Evolutionary conservation across 1,284 basidiomycete genomes (phyloP).

Genomic region (Cutaneotrichosporon mucoides): DNA sequence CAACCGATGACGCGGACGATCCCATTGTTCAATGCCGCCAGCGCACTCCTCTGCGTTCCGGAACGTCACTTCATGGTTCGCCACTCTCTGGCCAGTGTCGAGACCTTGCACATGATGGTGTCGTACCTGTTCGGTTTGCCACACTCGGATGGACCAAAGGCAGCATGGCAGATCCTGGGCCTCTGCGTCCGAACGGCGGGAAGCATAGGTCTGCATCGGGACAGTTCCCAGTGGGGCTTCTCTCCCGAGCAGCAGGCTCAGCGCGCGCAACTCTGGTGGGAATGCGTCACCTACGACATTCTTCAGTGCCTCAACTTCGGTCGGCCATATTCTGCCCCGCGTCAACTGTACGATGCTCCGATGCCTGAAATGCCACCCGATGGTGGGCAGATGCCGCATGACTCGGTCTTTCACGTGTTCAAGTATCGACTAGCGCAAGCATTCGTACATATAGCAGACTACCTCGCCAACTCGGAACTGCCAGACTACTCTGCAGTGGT

Average conservation of each 20-base stretch:
- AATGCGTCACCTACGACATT: slow-evolving; percentile 22
- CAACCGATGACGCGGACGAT: slow-evolving; percentile 12
- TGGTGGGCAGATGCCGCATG: slow-evolving; percentile 9
- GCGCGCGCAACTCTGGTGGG: slow-evolving; percentile 21
- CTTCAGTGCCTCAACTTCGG: slow-evolving; percentile 30
- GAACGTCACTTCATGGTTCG: slow-evolving; percentile 23
- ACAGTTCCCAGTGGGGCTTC: slow-evolving; percentile 23
- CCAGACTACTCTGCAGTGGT: slow-evolving; percentile 22
- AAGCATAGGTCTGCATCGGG: slow-evolving; percentile 21
- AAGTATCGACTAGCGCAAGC: slow-evolving; percentile 19
- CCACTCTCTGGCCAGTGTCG: slow-evolving; percentile 19
- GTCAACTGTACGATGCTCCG: slow-evolving; percentile 20
- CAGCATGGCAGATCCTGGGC: slow-evolving; percentile 24
- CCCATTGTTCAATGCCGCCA: slow-evolving; percentile 18
- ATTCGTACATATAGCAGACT: slow-evolving; percentile 22
- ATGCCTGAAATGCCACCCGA: slow-evolving; percentile 13
- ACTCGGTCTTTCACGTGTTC: slow-evolving; percentile 22
- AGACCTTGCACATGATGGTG: slow-evolving; percentile 27
- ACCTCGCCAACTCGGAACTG: slow-evolving; percentile 19
- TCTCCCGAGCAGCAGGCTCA: slow-evolving; percentile 18
- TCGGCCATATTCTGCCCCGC: slow-evolving; percentile 24
- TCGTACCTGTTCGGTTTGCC: slow-evolving; percentile 20
- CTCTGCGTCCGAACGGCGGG: slow-evolving; percentile 15
- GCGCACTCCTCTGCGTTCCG: slow-evolving; percentile 15
- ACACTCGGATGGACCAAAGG: slow-evolving; percentile 16